Conservation (phyloP, 768 basidiomycete genomes). For the Rhizopogon vesiculosus region DNA sequence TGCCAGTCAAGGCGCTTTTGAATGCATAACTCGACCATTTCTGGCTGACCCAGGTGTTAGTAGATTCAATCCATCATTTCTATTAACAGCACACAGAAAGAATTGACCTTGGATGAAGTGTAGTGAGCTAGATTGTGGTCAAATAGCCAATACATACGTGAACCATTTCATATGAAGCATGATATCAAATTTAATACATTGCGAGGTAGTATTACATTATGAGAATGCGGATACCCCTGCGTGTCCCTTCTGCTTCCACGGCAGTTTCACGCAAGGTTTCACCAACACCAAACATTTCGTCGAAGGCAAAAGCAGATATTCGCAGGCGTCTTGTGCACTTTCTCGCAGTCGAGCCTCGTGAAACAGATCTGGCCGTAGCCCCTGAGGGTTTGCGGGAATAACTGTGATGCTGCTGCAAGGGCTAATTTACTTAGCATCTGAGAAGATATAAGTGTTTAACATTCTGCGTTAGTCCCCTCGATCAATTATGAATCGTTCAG, state of each 20-base stretch:
- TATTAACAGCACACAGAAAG: no score
- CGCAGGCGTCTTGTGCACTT: slow-evolving; percentile 44
- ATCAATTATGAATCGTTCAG: slow-evolving; percentile 24
- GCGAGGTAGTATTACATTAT: no score
- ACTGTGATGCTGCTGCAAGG: slow-evolving; percentile 28
- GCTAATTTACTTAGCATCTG: slow-evolving; percentile 45
- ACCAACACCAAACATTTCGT: slow-evolving; percentile 18
- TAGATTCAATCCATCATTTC: no score
- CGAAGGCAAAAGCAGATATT: slow-evolving; percentile 17
- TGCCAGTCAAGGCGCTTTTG: slow-evolving; percentile 20
- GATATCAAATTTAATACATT: no score
- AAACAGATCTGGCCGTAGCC: slow-evolving; percentile 31
- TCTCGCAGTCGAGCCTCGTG: slow-evolving; percentile 45
- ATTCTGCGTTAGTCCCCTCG: neutral
- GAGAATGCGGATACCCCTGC: neutral
- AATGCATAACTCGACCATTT: neutral
- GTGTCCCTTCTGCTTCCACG: slow-evolving; percentile 25
- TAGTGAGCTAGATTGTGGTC: no score
- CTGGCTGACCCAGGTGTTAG: no score
- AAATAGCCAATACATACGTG: no score
- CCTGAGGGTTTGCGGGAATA: slow-evolving; percentile 44
- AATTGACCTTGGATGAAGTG: no score
- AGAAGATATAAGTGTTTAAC: slow-evolving; percentile 37
- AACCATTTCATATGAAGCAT: no score
- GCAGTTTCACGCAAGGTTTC: slow-evolving; percentile 25